phyloP scores from a whole-genome alignment of 257 asterid species.

The Ballota nigra region DNA sequence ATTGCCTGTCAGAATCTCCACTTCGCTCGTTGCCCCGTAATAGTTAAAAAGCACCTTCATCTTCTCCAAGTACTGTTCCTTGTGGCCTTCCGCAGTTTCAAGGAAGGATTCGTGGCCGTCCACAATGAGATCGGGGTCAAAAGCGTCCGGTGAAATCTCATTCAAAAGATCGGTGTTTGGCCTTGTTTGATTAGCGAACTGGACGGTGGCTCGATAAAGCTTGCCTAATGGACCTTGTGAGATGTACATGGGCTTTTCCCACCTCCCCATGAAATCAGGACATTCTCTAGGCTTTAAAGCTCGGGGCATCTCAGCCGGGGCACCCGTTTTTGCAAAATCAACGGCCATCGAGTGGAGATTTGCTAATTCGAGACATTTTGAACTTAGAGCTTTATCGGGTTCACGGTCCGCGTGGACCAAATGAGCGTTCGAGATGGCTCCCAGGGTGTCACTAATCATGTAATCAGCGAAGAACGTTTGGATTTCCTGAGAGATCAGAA shows the following conservation, averaged over 20 bases:
- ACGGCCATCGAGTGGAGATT: constrained; percentile 96
- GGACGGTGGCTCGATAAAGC: constrained; percentile 65
- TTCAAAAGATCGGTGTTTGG: constrained; percentile 20
- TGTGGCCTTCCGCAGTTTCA: constrained; percentile 54
- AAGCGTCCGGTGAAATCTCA: constrained; percentile 39
- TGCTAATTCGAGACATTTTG: constrained; percentile 83
- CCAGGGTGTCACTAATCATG: constrained; percentile 83
- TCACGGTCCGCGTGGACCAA: constrained; percentile 87
- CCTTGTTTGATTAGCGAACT: constrained; percentile 28
- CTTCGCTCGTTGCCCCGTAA: constrained; percentile 75
- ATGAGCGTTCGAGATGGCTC: constrained; percentile 87
- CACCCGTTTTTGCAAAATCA: constrained; percentile 91
- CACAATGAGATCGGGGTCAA: constrained; percentile 58
- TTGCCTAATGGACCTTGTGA: constrained; percentile 73
- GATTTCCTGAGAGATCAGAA: constrained; percentile 65
- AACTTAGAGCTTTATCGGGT: constrained; percentile 68
- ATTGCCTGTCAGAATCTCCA: constrained; percentile 82
- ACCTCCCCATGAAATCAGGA: constrained; percentile 93
- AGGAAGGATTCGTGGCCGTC: constrained; percentile 60
- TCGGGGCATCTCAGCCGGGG: constrained; percentile 95
- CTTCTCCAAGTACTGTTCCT: constrained; percentile 58
- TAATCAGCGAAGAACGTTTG: constrained; percentile 83
- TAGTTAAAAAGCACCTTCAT: constrained; percentile 49
- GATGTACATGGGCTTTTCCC: constrained; percentile 76
- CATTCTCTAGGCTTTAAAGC: constrained; percentile 68